Evolutionary conservation across 371 early-diverging fungal genomes (phyloP).

Genomic region (Rhizomucor pusillus): DNA sequence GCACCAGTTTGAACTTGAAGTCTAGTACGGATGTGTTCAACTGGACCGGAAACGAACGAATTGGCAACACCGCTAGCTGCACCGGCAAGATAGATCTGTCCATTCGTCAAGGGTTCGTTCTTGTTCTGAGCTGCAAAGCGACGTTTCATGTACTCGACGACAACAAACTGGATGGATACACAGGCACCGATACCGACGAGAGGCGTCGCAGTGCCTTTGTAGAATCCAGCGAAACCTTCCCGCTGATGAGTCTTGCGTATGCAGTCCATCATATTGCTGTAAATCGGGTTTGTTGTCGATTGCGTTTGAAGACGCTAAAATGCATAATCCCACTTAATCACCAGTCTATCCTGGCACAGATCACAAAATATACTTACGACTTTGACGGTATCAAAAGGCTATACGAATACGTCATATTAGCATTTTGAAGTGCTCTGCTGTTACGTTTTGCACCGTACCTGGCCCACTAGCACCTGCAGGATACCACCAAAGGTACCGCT

Average conservation of each 20-base stretch:
- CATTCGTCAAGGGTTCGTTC: slow-evolving; percentile 42
- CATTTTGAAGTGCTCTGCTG: no score
- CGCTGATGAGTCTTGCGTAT: slow-evolving; percentile 65
- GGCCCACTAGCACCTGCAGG: slow-evolving; percentile 77
- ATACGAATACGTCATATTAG: slow-evolving; percentile 2
- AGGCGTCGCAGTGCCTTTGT: slow-evolving; percentile 81
- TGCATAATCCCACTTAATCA: background rate
- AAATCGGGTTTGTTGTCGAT: slow-evolving; percentile 62
- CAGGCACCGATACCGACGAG: slow-evolving; percentile 79
- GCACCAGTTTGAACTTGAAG: slow-evolving; percentile 69
- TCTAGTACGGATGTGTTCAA: slow-evolving; percentile 82
- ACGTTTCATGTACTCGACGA: slow-evolving; percentile 73
- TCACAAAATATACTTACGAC: slow-evolving; percentile 51
- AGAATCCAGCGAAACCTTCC: slow-evolving; percentile 76
- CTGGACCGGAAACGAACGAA: slow-evolving; percentile 80
- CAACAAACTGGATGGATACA: slow-evolving; percentile 81
- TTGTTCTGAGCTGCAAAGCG: slow-evolving; percentile 52
- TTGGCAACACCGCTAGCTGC: slow-evolving; percentile 81
- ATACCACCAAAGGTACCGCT: slow-evolving; percentile 81
- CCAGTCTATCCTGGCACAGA: slow-evolving; percentile 1
- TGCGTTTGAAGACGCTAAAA: slow-evolving; percentile 83
- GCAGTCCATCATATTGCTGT: slow-evolving; percentile 75
- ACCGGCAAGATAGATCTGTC: slow-evolving; percentile 77
- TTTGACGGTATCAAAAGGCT: slow-evolving; percentile 86
- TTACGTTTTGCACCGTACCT: slow-evolving; percentile 37